phyloP scores from a whole-genome alignment of 805 yeast species.

The Brettanomyces sp. region DNA sequence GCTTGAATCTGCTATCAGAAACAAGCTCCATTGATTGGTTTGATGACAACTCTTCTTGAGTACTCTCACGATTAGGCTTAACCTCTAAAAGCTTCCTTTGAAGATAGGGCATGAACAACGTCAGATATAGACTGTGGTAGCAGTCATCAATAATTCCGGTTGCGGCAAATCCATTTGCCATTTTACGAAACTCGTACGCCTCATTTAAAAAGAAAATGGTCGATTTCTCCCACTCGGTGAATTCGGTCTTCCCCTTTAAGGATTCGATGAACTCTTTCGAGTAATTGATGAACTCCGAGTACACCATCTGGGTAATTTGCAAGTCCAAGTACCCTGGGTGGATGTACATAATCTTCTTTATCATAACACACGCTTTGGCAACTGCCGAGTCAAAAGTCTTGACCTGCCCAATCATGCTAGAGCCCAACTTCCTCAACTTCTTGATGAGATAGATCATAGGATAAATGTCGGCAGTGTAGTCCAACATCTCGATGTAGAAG shows the following conservation, averaged over 20 bases:
- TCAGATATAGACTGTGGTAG: constrained; percentile 50
- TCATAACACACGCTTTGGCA: constrained; percentile 39
- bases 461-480: constrained; percentile 44
- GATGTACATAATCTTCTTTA: constrained; percentile 35
- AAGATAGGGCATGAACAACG: constrained; percentile 28
- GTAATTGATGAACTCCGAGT: constrained; percentile 32
- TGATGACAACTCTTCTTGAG: background rate
- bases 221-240: constrained; percentile 29
- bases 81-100: constrained; percentile 4
- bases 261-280: constrained; percentile 25
- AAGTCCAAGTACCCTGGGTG: constrained; percentile 42
- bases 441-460: constrained; percentile 53
- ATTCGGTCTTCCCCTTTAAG: constrained; percentile 22
- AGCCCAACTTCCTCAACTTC: constrained; percentile 67
- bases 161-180: constrained; percentile 76
- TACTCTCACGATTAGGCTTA: background rate
- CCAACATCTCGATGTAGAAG: constrained; percentile 51
- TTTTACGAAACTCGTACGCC: constrained; percentile 50
- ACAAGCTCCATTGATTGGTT: constrained; percentile 1
- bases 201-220: constrained; percentile 38
- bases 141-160: constrained; percentile 70
- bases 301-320: constrained; percentile 35
- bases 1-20: constrained; percentile 5
- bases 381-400: constrained; percentile 62
- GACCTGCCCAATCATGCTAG: constrained; percentile 61